Base-by-base conservation (phyloP, 1,284 basidiomycete species). In the Meira nashicola region DNA sequence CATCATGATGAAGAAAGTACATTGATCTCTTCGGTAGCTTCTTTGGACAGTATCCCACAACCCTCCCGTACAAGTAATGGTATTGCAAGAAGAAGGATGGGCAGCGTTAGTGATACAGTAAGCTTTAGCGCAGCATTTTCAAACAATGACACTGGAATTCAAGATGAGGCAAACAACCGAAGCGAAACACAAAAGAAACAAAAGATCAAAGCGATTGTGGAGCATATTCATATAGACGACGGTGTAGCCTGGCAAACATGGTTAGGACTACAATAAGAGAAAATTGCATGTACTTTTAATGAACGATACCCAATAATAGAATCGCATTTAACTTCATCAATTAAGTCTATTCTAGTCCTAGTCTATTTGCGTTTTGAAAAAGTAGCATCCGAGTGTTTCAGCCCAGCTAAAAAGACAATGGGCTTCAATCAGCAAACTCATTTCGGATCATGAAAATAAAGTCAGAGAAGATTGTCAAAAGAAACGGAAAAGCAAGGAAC, bases 201-300 rank as follows among this genome's bases (percentile, higher is more conserved):
- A 44, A 25, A 44, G 43, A 17, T 44, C 9, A 17, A 17, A 44
- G 43, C 33, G 33, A 23, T 54, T 38, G n/a, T 11, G 6, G n/a
- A 56, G 40, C 55, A 43, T 15, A 21, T 56, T 37, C 41, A 56
- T 21, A 33, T 43, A 50, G 47, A 56, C 44, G 44, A 56, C 15
- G 55, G 55, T 15, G 33, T 56, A 9, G 55, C 55, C 2, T 56
- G 55, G 55, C 55, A 56, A 40, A 46, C 55, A 11, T 56, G 25
- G 15, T 43, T 56, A n/a, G 55, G 55, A 4, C 43, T 56, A 7
- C 50, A 53, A 23, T 53, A 15, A 23, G 17, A 5, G 40, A 5
- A 10, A 5, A 11, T n/a, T 43, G 11, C 14, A 43, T 15, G 40
- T 15, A 43, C 14, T 15, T 15, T 15, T 15, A 43, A 43, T 15